Conservation (phyloP, 148 eudicot genomes). For the Persicaria maculosa region DNA sequence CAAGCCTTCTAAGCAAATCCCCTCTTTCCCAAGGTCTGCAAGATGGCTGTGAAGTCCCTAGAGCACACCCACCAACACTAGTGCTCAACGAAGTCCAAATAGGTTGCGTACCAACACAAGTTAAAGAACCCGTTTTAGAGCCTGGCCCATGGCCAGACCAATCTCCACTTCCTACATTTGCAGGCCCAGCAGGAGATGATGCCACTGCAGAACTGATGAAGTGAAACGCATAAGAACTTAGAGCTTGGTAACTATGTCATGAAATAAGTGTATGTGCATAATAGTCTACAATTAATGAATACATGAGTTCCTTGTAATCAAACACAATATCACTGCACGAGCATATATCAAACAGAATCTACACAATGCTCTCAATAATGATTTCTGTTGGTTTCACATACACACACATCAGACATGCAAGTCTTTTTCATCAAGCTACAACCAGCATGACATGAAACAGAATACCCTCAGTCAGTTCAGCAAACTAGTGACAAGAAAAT, state of each 20-base stretch:
- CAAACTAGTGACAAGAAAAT: too few relatives aligned
- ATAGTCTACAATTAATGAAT: not conserved
- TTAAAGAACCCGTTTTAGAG: slow-evolving; percentile 78
- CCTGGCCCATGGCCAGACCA: slow-evolving; percentile 81
- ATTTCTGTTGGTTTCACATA: not conserved
- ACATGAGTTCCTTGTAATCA: not conserved
- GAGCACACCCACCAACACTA: slow-evolving; percentile 76
- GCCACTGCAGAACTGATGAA: slow-evolving; percentile 82
- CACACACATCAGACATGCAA: not conserved
- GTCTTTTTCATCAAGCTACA: not conserved
- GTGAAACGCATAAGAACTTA: not conserved
- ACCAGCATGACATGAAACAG: not conserved
- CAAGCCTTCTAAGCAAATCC: slow-evolving; percentile 85
- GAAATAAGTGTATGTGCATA: not conserved
- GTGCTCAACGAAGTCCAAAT: slow-evolving; percentile 65
- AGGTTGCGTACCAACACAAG: slow-evolving; percentile 59
- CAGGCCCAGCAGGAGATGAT: slow-evolving; percentile 73
- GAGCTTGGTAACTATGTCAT: not conserved
- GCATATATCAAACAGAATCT: not conserved
- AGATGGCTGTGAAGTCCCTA: slow-evolving; percentile 86
- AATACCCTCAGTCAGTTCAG: too few relatives aligned
- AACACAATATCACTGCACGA: not conserved
- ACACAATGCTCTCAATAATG: not conserved
- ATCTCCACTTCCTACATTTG: slow-evolving; percentile 69
- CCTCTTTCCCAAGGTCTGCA: slow-evolving; percentile 99